Base-by-base conservation (phyloP, 208 protist genomes). In the Blastocrithidia nonstop region DNA sequence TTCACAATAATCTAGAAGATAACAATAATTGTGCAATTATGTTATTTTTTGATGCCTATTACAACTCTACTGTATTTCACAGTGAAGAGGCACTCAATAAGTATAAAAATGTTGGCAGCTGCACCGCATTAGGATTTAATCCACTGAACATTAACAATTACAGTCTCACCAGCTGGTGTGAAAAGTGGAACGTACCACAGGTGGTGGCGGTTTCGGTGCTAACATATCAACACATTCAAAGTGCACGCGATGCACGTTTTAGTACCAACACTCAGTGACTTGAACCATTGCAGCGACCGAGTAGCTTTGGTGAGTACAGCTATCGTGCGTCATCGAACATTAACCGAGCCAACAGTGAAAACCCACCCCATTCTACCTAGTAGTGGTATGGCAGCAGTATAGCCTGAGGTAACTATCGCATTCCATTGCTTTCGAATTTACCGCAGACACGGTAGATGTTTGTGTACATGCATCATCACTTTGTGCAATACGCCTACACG, bases 41-140 rank as follows among this genome's bases (percentile, higher is more conserved):
- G 19, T 43, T 87, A 5, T 91, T 53, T 51, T 91, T 91, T 38
- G 82, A 87, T 48, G 57, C 25, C n/a, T 40, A 54, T 36, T 91
- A 85, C 66, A 27, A 39, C 22, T 73, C 71, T 1, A 29, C 8
- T 20, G 68, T 82, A 9, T 91, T 85, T 48, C 53, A 76, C 32
- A 75, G 74, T 35, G 42, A 27, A 16, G 58, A 46, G 7, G 59
- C 50, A 31, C 45, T 69, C 15, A 27, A 32, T 15, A 25, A 22
- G 33, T 6, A 23, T 20, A 63, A 58, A 29, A 47, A 79, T 28
- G 61, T 74, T 2, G 82, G 76, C 2, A 74, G 60, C 13, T 44
- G 35, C 17, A 71, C 57, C 9, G 82, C 74, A 3, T 19, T 64
- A 5, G 65, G 64, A 13, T 87, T 80, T 45, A 63, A 87, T 45